Evolutionary conservation across 306 rosid species (phyloP).

Genomic region (Cajanus cajan): DNA sequence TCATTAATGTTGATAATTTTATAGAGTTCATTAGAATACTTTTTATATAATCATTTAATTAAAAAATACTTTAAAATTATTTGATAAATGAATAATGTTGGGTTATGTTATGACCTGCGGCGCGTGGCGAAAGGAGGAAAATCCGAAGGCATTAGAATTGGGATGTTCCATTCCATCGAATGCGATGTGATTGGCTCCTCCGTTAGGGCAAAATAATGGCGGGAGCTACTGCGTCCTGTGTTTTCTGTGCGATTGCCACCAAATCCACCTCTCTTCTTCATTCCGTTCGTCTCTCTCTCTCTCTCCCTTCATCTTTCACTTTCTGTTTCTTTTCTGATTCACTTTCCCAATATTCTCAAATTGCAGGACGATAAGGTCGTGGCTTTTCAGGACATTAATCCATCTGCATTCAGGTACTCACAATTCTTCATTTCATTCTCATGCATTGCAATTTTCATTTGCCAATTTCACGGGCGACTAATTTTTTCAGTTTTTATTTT

Average conservation of each 20-base stretch:
- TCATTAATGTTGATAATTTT: too few relatives aligned
- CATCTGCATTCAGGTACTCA: conserved; percentile 65
- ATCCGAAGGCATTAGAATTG: not conserved
- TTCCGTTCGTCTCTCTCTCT: conserved; percentile 37
- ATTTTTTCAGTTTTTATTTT: not conserved
- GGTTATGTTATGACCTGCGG: too few relatives aligned
- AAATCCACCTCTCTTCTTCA: conserved; percentile 50
- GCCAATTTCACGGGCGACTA: not conserved
- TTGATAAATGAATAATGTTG: too few relatives aligned
- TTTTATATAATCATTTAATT: too few relatives aligned
- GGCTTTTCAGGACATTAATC: conserved; percentile 59
- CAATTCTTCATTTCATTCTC: not conserved
- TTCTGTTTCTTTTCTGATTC: conserved; percentile 18
- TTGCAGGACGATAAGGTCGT: conserved; percentile 63
- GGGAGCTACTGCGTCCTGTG: conserved; percentile 44
- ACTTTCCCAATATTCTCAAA: not conserved
- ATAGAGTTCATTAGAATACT: too few relatives aligned
- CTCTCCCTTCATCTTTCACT: not conserved
- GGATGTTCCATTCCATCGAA: not conserved
- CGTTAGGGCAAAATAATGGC: conserved; percentile 46
- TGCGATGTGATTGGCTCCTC: not conserved
- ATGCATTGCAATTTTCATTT: not conserved
- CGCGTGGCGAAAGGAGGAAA: not conserved
- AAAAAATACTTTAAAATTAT: too few relatives aligned
- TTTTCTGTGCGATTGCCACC: conserved; percentile 54